Percentiles rank a stretch among this genome's conserved stretches.
phyloP scores from a whole-genome alignment of 192 early-diverging fungal genomes.

The Mortierella claussenii region DNA sequence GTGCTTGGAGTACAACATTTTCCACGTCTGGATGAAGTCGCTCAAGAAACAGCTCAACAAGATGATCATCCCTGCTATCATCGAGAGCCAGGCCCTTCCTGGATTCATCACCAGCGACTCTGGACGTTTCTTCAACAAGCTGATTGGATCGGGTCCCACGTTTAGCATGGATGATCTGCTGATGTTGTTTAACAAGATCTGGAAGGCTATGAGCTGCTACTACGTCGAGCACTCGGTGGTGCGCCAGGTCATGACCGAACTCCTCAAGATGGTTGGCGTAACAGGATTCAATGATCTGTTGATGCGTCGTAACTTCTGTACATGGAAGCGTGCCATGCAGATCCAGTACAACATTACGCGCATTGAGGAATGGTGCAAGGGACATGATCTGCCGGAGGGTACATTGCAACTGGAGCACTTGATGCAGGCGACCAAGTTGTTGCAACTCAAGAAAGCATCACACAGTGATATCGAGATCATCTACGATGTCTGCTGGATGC shows the following conservation, averaged over 20 bases:
- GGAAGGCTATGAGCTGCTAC: constrained; percentile 97
- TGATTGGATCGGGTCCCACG: constrained; percentile 76
- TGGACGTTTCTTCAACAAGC: constrained; percentile 90
- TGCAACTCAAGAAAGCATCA: constrained; percentile 93
- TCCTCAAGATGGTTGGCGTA: constrained; percentile 95
- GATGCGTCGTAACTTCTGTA: constrained; percentile 98
- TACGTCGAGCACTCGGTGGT: constrained; percentile 94
- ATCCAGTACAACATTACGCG: constrained; percentile 99
- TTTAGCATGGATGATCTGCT: constrained; percentile 98
- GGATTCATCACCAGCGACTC: constrained; percentile 95
- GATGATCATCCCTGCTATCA: constrained; percentile 96
- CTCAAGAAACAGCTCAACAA: constrained; percentile 94
- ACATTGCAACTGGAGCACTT: constrained; percentile 92
- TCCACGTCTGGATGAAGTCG: constrained; percentile 98
- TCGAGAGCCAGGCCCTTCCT: constrained; percentile 94
- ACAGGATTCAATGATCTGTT: constrained; percentile 97
- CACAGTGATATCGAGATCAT: constrained; percentile 94
- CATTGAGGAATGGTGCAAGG: constrained; percentile 99
- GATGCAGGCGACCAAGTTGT: constrained; percentile 95
- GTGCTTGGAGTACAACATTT: constrained; percentile 92
- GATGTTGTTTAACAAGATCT: constrained; percentile 94
- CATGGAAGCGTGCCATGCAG: constrained; percentile 99
- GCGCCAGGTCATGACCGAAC: constrained; percentile 94
- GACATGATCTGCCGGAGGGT: constrained; percentile 91
- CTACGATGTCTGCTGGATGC: constrained; percentile 97